Percentiles rank a stretch among this genome's conserved stretches.
Conservation (phyloP, 169 alveolate species). For the Plasmodium billcollinsi region DNA sequence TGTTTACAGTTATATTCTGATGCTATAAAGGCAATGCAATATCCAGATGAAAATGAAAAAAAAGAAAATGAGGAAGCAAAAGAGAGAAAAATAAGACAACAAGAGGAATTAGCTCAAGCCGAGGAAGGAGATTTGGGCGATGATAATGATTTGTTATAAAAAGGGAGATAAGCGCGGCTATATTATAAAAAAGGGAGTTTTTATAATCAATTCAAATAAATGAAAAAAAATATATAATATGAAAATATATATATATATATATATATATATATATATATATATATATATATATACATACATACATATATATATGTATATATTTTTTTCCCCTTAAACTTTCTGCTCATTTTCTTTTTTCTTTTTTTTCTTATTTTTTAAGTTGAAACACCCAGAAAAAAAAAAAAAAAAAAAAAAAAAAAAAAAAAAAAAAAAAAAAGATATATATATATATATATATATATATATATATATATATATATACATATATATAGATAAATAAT, state of each 20-base stretch:
- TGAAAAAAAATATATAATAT: neutral
- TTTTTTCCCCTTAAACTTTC: neutral
- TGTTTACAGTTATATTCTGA: constrained; percentile 94
- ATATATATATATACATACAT: neutral
- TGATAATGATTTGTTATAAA: constrained; percentile 64
- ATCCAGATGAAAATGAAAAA: constrained; percentile 78
- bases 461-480: neutral
- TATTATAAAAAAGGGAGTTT: neutral
- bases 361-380: neutral
- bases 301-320: neutral
- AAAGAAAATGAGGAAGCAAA: constrained; percentile 73
- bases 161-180: neutral
- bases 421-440: too few species aligned
- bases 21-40: constrained; percentile 91
- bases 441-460: neutral
- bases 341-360: neutral
- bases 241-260: neutral
- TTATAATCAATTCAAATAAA: too few species aligned
- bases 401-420: neutral
- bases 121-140: constrained; percentile 75
- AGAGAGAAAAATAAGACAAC: constrained; percentile 63
- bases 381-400: neutral
- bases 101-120: constrained; percentile 74
- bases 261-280: neutral
- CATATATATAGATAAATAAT: neutral